Evolutionary conservation across 73 alveolate genomes (phyloP), one percentile per base, ranked within the genome.

Genomic region (Vitrella brassicaformis): DNA sequence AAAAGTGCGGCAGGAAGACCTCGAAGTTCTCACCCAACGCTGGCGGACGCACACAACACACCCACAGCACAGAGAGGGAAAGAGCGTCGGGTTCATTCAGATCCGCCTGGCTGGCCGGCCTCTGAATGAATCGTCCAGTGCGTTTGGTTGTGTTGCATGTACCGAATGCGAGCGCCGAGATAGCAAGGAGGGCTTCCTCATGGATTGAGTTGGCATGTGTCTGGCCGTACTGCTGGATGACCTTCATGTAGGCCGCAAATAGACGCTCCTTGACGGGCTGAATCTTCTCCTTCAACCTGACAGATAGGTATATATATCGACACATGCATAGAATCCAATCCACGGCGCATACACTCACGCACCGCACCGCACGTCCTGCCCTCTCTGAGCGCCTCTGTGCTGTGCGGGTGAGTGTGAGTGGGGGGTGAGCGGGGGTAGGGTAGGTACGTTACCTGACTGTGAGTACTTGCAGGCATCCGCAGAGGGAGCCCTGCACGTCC

Each of bases 1-100:
- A 70, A 28, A 75, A 75, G 67, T 75, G 82, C 22, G 75, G 75
- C 75, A 67, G 46, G 66, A 75, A 75, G 30, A 75, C 71, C 0
- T 75, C 74, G 14, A 39, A 39, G 22, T 39, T 4, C 56, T 39
- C 56, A 8, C 56, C 56, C 56, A 39, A 39, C 4, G 56, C 56
- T 39, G 56, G 22, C 4, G 56, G 22, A 39, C 56, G 14, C 56
- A 39, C 4, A 8, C 56, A 39, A 39, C 56, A 14, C 14, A 4
- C 56, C 14, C 56, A 39, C 56, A 39, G 22, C 56, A 39, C 56
- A 39, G 56, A n/a, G n/a, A n/a, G n/a, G n/a, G n/a, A n/a, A n/a
- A n/a, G n/a, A n/a, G n/a, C n/a, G n/a, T n/a, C n/a, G n/a, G n/a
- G n/a, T n/a, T n/a, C n/a, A n/a, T n/a, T n/a, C n/a, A n/a, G n/a